Percentiles rank a stretch among this genome's conserved stretches.
phyloP scores from a whole-genome alignment of 2,329 filamentous ascomycete genomes.

The Hirsutella thompsonii region DNA sequence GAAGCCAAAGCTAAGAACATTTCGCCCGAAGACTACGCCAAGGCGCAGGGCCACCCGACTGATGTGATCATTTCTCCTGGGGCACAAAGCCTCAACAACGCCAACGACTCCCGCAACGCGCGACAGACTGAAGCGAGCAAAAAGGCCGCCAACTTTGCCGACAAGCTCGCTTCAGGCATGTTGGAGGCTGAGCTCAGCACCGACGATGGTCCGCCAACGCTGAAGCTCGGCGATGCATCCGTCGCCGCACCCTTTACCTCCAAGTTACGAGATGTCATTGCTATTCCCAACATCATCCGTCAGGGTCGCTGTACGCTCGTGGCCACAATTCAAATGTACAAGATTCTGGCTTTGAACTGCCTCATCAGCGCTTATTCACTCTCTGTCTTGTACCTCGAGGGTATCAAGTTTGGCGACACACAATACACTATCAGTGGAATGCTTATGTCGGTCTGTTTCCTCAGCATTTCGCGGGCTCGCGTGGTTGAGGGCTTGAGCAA shows the following conservation, averaged over 20 bases:
- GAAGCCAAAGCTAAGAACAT: constrained; percentile 71
- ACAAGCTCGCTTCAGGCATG: constrained; percentile 76
- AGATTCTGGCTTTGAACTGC: constrained; percentile 95
- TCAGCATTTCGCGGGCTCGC: constrained; percentile 95
- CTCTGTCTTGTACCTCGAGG: constrained; percentile 90
- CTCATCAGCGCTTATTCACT: constrained; percentile 95
- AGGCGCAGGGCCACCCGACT: constrained; percentile 36
- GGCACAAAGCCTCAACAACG: constrained; percentile 37
- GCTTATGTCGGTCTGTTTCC: constrained; percentile 99
- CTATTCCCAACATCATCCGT: constrained; percentile 95
- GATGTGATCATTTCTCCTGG: constrained; percentile 56
- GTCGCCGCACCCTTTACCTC: constrained; percentile 96
- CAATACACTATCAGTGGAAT: constrained; percentile 98
- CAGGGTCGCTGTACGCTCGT: constrained; percentile 96
- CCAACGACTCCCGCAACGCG: constrained; percentile 9
- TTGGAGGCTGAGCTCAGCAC: constrained; percentile 73
- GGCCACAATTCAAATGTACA: constrained; percentile 99
- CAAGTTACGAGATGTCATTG: constrained; percentile 92
- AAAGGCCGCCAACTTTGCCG: constrained; percentile 67
- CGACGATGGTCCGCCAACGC: constrained; percentile 81
- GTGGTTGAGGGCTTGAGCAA: constrained; percentile 92
- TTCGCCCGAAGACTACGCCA: constrained; percentile 43
- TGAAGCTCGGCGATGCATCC: constrained; percentile 94
- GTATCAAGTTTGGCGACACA: constrained; percentile 97
- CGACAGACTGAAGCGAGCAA: constrained; percentile 49